These are phyloP conservation scores for Ehretia macrophylla DNA, from an alignment of 257 asterid genomes.

Conservation along the genomic window DNA sequence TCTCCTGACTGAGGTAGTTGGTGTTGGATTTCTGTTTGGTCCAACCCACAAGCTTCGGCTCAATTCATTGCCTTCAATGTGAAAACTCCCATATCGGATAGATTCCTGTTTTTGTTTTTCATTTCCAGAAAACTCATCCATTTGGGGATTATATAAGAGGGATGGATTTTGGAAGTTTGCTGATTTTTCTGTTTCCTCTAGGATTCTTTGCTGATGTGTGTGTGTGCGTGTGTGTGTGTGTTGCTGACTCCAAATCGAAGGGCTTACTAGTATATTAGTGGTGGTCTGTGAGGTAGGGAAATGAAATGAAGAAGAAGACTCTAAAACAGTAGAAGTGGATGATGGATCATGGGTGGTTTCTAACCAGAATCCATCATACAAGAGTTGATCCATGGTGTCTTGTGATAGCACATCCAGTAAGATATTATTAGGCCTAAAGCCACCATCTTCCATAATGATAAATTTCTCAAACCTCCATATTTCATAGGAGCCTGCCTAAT, in stretches of 20 bases:
- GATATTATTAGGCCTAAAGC: constrained; percentile 26
- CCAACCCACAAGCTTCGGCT: constrained; percentile 50
- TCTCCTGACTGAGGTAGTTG: constrained; percentile 33
- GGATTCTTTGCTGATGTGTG: constrained; percentile 23
- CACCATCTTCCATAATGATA: constrained; percentile 63
- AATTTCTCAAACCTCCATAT: constrained; percentile 20
- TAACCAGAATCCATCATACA: constrained; percentile 81
- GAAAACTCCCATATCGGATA: constrained; percentile 20
- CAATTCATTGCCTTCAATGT: constrained; percentile 31
- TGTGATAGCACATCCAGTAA: constrained; percentile 20
- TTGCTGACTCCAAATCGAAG: too few relatives aligned
- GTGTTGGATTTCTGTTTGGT: constrained; percentile 32
- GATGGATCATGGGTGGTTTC: constrained; percentile 43
- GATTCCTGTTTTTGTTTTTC: constrained; percentile 24
- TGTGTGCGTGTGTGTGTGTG: too few relatives aligned
- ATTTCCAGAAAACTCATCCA: constrained; percentile 25
- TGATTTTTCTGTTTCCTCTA: constrained; percentile 28
- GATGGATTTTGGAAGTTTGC: constrained; percentile 12
- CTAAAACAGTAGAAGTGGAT: constrained; percentile 22
- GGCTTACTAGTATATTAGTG: constrained; percentile 20
- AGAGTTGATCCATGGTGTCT: constrained; percentile 45
- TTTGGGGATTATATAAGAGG: constrained; percentile 15
- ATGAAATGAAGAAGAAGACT: constrained; percentile 17
- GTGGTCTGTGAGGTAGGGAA: constrained; percentile 30
- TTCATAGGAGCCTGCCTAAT: too few relatives aligned